phyloP scores from a whole-genome alignment of 192 early-diverging fungal genomes.

The Coemansia sp. region DNA sequence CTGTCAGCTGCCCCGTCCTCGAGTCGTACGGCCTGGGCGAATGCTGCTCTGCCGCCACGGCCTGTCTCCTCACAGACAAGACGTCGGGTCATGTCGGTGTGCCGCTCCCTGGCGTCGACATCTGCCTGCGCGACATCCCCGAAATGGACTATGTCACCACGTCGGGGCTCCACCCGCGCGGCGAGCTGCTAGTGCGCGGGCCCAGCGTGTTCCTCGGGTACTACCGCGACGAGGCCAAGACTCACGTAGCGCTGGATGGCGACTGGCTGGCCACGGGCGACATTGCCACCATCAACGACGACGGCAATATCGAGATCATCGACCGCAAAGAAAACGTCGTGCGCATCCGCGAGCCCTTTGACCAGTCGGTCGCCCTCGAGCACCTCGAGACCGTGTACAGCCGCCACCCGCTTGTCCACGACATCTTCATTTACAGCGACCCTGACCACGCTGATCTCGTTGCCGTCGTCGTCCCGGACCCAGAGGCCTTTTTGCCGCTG shows the following conservation, averaged over 20 bases:
- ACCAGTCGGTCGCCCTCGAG: constrained; percentile 87
- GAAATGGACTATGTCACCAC: constrained; percentile 77
- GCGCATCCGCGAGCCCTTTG: constrained; percentile 67
- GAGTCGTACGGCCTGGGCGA: constrained; percentile 55
- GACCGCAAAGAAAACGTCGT: constrained; percentile 78
- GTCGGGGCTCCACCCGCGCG: constrained; percentile 75
- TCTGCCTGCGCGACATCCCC: constrained; percentile 85
- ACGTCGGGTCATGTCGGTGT: constrained; percentile 68
- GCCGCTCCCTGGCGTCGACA: constrained; percentile 69
- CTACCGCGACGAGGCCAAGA: constrained; percentile 76
- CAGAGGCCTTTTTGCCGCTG: constrained; percentile 60
- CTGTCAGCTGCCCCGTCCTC: constrained; percentile 55
- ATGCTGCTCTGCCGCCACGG: constrained; percentile 18
- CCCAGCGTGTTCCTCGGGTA: constrained; percentile 70
- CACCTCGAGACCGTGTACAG: constrained; percentile 76
- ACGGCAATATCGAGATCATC: constrained; percentile 72
- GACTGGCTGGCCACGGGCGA: constrained; percentile 87
- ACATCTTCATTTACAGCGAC: constrained; percentile 87
- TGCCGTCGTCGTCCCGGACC: constrained; percentile 78
- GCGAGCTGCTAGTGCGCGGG: constrained; percentile 87
- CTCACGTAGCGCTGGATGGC: constrained; percentile 70
- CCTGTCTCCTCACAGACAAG: constrained; percentile 31
- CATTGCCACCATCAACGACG: constrained; percentile 73
- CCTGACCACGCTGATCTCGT: constrained; percentile 80
- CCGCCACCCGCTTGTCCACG: constrained; percentile 74